Evolutionary conservation across 139 green algal genomes (phyloP).

Genomic region (Closterium sp.): DNA sequence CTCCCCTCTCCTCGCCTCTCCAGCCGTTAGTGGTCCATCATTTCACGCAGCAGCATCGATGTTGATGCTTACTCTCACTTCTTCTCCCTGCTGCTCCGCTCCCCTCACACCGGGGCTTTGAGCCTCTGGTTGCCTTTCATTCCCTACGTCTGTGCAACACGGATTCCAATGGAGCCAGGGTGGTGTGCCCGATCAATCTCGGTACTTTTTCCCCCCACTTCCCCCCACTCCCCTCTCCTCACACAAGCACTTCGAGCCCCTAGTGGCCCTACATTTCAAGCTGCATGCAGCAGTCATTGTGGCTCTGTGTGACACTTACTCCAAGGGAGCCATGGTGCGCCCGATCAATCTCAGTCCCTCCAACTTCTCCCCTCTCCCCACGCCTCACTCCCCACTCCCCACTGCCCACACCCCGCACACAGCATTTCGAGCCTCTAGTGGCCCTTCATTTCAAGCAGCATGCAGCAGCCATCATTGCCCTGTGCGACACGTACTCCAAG

Average conservation of each 20-base stretch:
- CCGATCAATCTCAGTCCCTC: neutral
- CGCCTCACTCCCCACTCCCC: neutral
- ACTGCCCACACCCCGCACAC: neutral
- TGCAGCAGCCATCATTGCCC: neutral
- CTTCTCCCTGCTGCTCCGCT: neutral
- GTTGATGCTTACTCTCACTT: neutral
- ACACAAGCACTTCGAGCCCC: neutral
- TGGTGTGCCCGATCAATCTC: too few relatives aligned
- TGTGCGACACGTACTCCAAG: neutral
- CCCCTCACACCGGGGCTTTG: too few relatives aligned
- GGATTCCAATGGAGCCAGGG: neutral
- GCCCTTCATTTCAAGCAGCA: neutral
- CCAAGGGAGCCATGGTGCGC: neutral
- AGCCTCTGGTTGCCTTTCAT: neutral
- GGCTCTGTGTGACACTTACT: neutral
- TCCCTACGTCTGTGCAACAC: neutral
- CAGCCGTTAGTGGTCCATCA: too few relatives aligned
- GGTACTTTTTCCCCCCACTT: too few relatives aligned
- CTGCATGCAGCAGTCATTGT: neutral
- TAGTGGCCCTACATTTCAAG: neutral
- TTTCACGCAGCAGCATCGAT: too few relatives aligned
- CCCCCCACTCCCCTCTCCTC: neutral
- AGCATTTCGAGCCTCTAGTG: neutral
- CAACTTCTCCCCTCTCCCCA: neutral
- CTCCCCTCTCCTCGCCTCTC: too few relatives aligned